Percentiles rank a stretch among this genome's conserved stretches.
These are phyloP conservation scores for Puccinia triticina DNA, from an alignment of 1,284 basidiomycete species.

Conservation along the genomic window DNA sequence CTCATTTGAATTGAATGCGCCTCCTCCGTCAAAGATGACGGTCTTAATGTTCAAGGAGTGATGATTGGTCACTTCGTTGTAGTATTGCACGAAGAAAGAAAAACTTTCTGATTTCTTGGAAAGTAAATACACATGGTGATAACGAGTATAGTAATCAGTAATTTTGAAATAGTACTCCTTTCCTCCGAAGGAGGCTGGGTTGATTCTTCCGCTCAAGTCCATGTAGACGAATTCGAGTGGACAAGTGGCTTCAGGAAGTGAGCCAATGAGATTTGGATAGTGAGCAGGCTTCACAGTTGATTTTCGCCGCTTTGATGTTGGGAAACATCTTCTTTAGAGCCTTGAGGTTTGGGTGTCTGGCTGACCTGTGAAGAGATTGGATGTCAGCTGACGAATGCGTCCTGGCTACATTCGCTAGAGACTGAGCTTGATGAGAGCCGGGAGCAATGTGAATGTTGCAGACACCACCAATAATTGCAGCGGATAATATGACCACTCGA, in stretches of 20 bases:
- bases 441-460: not conserved
- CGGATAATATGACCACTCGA: not conserved
- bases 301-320: too few relatives aligned
- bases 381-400: not conserved
- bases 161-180: conserved; percentile 25
- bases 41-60: conserved; percentile 8
- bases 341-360: not conserved
- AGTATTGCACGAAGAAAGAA: not conserved
- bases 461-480: not conserved
- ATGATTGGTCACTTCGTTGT: not conserved
- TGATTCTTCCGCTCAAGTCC: conserved; percentile 28
- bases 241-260: not conserved
- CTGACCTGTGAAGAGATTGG: not conserved
- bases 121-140: not conserved
- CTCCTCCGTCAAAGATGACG: conserved; percentile 22
- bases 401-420: not conserved
- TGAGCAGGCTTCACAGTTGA: conserved; percentile 1
- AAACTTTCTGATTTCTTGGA: conserved; percentile 20
- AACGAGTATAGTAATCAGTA: not conserved
- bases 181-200: not conserved
- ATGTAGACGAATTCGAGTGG: not conserved
- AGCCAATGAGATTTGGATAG: not conserved
- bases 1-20: conserved; percentile 6
- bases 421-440: not conserved
- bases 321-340: not conserved